Percentiles rank a stretch among this genome's conserved stretches.
Evolutionary conservation across 2,329 filamentous ascomycete genomes (phyloP).

Genomic region (Aspergillus felis): DNA sequence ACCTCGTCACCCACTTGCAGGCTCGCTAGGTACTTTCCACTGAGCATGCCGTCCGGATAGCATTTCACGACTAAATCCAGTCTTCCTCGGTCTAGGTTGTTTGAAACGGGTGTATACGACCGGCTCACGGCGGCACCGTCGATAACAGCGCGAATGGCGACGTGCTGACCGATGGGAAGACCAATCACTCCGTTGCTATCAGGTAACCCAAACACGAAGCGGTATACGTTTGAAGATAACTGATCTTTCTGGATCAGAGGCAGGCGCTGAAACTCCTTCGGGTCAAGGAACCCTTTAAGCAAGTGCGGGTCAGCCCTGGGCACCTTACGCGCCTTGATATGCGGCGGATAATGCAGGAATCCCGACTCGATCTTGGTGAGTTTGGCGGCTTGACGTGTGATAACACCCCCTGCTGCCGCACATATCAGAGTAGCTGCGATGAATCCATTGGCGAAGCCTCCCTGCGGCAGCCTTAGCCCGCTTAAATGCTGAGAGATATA

Average conservation of each 20-base stretch:
- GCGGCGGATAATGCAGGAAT: constrained; percentile 24
- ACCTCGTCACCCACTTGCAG: constrained; percentile 30
- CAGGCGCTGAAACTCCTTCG: constrained; percentile 46
- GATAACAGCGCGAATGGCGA: constrained; percentile 49
- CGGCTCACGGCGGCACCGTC: constrained; percentile 46
- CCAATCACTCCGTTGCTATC: constrained; percentile 45
- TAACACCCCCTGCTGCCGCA: constrained; percentile 6
- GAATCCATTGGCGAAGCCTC: constrained; percentile 20
- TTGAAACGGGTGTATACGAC: constrained; percentile 50
- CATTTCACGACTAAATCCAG: constrained; percentile 36
- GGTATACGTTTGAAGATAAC: constrained; percentile 33
- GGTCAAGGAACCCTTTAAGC: constrained; percentile 47
- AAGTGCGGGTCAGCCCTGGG: constrained; percentile 39
- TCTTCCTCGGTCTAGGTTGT: constrained; percentile 27
- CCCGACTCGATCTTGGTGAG: constrained; percentile 22
- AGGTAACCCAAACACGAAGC: constrained; percentile 49
- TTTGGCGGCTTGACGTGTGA: constrained; percentile 9
- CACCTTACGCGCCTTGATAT: constrained; percentile 37
- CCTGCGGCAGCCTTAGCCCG: background rate
- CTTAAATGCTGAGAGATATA: background rate
- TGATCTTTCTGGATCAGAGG: constrained; percentile 33
- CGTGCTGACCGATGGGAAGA: constrained; percentile 55
- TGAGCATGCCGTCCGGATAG: constrained; percentile 31
- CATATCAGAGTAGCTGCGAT: constrained; percentile 13
- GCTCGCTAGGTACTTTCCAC: constrained; percentile 26